These are phyloP conservation scores for Cladosporium sp. DNA, from an alignment of 2,329 filamentous ascomycete genomes.

Conservation along the genomic window DNA sequence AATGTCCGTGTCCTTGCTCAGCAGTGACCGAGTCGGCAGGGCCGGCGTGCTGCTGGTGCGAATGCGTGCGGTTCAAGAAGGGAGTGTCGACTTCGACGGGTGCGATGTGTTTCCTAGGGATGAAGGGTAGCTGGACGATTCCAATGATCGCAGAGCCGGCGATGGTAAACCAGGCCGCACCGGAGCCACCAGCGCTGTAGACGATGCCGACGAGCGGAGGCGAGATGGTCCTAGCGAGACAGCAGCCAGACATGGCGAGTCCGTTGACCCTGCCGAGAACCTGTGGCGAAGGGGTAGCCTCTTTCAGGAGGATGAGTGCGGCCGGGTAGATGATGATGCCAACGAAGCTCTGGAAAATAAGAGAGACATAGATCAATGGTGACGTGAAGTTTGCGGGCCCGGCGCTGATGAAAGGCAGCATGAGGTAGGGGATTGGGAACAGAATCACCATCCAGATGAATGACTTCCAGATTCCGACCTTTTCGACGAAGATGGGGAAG, in stretches of 20 bases:
- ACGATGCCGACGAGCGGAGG: conserved; percentile 62
- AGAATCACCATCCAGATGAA: conserved; percentile 60
- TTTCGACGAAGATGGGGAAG: conserved; percentile 59
- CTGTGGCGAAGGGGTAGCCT: conserved; percentile 58
- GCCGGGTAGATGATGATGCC: conserved; percentile 65
- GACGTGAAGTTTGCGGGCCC: conserved; percentile 51
- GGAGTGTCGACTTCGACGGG: conserved; percentile 16
- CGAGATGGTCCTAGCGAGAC: conserved; percentile 60
- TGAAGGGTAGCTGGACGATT: conserved; percentile 51
- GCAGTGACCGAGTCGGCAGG: background rate
- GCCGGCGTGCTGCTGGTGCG: conserved; percentile 1
- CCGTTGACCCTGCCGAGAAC: conserved; percentile 66
- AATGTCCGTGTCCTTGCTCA: background rate
- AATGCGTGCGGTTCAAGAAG: conserved; percentile 6
- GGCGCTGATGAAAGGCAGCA: conserved; percentile 61
- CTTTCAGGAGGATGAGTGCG: conserved; percentile 64
- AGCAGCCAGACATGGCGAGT: conserved; percentile 63
- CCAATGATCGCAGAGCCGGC: conserved; percentile 51
- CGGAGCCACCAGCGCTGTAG: conserved; percentile 55
- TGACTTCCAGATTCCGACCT: conserved; percentile 61
- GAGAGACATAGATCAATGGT: conserved; percentile 57
- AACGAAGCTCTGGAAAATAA: conserved; percentile 60
- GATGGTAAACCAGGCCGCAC: conserved; percentile 57
- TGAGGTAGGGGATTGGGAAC: conserved; percentile 61
- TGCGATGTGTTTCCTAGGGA: conserved; percentile 46